A percentile compares a stretch with the other conserved stretches of the same genome.
Conservation (phyloP, 768 basidiomycete genomes). For the Coprinopsis strossmayeri region DNA sequence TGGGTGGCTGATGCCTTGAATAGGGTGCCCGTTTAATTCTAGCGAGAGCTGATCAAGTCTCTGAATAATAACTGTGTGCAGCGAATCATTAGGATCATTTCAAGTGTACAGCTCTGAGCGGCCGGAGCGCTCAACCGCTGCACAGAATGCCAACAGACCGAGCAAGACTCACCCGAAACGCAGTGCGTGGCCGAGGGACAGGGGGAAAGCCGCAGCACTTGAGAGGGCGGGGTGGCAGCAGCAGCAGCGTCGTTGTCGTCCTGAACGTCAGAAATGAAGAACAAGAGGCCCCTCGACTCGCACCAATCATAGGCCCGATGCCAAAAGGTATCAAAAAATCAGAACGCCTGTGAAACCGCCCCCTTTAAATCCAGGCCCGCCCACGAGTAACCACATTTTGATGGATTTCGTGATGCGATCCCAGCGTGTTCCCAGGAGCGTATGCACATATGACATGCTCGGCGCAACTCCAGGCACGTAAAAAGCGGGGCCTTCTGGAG, state of each 20-base stretch:
- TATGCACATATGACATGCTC: too few relatives aligned
- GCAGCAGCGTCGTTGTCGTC: not conserved
- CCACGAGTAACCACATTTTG: not conserved
- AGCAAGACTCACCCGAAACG: not conserved
- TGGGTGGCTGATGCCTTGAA: constrained; percentile 12
- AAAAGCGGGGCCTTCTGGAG: too few relatives aligned
- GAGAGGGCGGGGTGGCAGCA: not conserved
- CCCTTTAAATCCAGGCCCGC: not conserved
- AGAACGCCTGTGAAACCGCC: not conserved
- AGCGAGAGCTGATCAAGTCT: not conserved
- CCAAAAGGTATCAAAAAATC: not conserved
- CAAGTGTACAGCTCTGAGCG: not conserved
- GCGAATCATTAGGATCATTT: not conserved
- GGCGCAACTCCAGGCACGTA: too few relatives aligned
- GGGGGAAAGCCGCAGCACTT: not conserved
- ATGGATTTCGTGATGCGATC: not conserved
- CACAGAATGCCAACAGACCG: not conserved
- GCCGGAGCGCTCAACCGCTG: not conserved
- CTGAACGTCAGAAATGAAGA: not conserved
- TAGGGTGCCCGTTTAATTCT: too few relatives aligned
- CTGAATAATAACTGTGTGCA: not conserved
- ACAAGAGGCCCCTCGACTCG: not conserved
- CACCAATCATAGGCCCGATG: not conserved
- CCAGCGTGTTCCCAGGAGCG: not conserved
- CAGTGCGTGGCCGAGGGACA: too few relatives aligned